Evolutionary conservation across 1,139 yeast genomes (phyloP).

Genomic region (Hyphopichia pseudoburtonii): DNA sequence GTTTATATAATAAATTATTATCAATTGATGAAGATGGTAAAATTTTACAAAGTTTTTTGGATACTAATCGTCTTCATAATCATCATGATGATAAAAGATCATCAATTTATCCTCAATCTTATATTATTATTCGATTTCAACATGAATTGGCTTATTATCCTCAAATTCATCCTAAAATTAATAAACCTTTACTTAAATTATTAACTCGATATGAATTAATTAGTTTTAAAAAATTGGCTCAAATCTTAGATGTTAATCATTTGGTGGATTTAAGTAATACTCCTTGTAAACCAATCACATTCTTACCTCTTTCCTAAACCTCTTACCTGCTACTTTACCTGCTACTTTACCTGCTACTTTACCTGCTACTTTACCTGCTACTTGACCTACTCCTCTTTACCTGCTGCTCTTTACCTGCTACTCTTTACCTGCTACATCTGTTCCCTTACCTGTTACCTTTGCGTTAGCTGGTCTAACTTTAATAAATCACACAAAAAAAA

Average conservation of each 20-base stretch:
- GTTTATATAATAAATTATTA: background rate
- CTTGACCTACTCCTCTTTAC: too few relatives aligned
- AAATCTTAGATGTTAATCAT: background rate
- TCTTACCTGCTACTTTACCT: too few relatives aligned
- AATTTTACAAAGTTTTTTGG: background rate
- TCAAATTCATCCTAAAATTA: background rate
- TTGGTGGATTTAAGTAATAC: background rate
- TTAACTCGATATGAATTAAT: background rate
- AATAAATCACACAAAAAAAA: too few relatives aligned
- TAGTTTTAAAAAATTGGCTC: constrained; percentile 1
- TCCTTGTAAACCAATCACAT: background rate
- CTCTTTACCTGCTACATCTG: background rate
- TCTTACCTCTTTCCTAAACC: background rate
- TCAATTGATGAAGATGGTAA: background rate
- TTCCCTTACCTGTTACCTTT: too few relatives aligned
- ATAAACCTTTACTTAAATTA: background rate
- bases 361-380: too few relatives aligned
- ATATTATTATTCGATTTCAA: background rate
- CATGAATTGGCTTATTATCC: background rate
- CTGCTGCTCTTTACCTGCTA: too few relatives aligned
- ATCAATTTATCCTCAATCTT: background rate
- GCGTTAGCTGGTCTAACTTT: constrained; percentile 1
- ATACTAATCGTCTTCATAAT: background rate
- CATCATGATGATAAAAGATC: background rate
- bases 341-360: too few relatives aligned